Percentiles rank a stretch among this genome's conserved stretches.
Evolutionary conservation across 805 yeast genomes (phyloP).

Genomic region (Saturnispora saitoi): DNA sequence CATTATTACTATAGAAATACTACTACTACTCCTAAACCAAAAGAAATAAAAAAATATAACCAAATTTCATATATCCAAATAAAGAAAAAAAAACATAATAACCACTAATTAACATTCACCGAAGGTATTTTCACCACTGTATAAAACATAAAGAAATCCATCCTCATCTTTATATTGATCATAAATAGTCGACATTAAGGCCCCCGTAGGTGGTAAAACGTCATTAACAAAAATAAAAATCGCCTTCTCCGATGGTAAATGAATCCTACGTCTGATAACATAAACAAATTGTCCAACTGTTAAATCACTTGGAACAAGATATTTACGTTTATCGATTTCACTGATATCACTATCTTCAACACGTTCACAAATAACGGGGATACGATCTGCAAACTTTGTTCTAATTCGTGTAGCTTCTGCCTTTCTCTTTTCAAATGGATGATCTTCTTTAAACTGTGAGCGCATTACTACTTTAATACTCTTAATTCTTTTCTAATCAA

Average conservation of each 20-base stretch:
- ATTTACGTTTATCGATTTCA: conserved; percentile 94
- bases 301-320: conserved; percentile 90
- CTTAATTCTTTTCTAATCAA: neutral
- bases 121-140: conserved; percentile 96
- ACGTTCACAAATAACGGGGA: conserved; percentile 95
- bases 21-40: neutral
- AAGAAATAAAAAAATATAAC: neutral
- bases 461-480: conserved; percentile 44
- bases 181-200: conserved; percentile 88
- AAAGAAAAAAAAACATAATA: neutral
- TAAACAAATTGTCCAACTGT: conserved; percentile 98
- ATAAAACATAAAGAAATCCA: conserved; percentile 91
- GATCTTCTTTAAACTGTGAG: conserved; percentile 91
- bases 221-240: conserved; percentile 95
- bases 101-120: conserved; percentile 36
- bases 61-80: neutral
- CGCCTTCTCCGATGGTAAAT: conserved; percentile 95
- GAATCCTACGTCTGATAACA: conserved; percentile 92
- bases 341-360: conserved; percentile 95
- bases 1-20: neutral
- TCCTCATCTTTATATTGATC: conserved; percentile 97
- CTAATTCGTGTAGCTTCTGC: conserved; percentile 90
- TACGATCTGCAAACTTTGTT: conserved; percentile 81
- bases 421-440: conserved; percentile 90
- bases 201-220: conserved; percentile 96